Evolutionary conservation across 352 stramenopile species (phyloP), one percentile per base, ranked within the genome.

Genomic region (Globisporangium rhizosaccharum): DNA sequence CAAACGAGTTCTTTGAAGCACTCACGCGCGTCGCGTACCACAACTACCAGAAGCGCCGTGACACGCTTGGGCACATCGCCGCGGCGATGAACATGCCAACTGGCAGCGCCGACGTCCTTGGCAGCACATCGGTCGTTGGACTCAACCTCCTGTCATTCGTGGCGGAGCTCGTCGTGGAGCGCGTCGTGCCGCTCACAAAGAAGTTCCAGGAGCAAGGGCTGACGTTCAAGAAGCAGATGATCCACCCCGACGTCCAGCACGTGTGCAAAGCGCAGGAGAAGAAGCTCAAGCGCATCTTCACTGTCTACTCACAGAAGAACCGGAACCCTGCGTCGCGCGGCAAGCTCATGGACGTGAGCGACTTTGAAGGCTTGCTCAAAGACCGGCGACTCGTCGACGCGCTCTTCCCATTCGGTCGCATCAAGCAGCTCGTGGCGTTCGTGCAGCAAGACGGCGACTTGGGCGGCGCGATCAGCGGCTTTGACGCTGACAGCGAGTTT

Each of bases 161-260:
- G 4, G 59, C 67, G 0, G 79, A 90, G 45, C 65, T 93, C 0
- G 78, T 91, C 0, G 70, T 85, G 3, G 76, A 87, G 20, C 85
- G 79, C 37, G 59, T 93, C 1, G 64, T 90, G 26, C 81, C 81
- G 2, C 71, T 93, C 15, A 85, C 83, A 0, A 86, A 83, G 55
- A 89, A 89, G 53, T 87, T 86, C 59, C 81, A 91, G 51, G 76
- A 90, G 53, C 82, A 91, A 68, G 79, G 79, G 2, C 65, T 93
- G 14, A 87, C 79, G 11, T 93, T 93, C 60, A 93, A 93, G 65
- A 90, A 90, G 42, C 81, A 90, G 73, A 88, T 91, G 76, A 72
- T 89, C 26, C 70, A 89, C 45, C 78, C 79, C 0, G 83, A 93
- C 42, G 79, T 93, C 3, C 81, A 91, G 51, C 70, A 83, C 41